Base-by-base conservation (phyloP, 2,329 filamentous ascomycete genomes). In the Paracamarosporium sp. region DNA sequence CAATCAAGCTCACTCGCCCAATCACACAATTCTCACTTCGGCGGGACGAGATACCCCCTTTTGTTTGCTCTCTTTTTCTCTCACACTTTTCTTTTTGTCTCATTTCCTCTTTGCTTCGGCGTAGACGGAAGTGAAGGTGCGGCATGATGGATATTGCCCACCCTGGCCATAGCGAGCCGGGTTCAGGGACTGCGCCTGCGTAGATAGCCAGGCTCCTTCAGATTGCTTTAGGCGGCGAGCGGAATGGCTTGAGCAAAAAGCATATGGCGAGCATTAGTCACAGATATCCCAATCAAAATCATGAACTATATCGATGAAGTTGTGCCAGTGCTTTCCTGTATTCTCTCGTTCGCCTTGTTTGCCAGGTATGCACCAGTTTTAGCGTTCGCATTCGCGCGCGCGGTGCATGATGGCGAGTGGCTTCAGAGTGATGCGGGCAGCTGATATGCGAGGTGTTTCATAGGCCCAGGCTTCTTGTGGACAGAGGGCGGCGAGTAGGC, bases 11-110 rank as follows among this genome's bases (percentile, higher is more conserved):
- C 69, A 66, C 69, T 73, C 71, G 67, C 68, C 56, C 50, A 61
- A 61, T 51, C 66, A 64, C 71, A 68, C 7, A n/a, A 20, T 60
- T 73, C 70, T 70, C 22, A 69, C 68, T 73, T 69, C 58, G 55
- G 68, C 67, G 73, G 71, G 69, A 66, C 69, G 69, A 73, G 64
- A 75, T 76, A 75, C 71, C 72, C 36, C 72, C n/a, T 74, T 71
- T 66, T 69, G 63, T 66, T 64, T 57, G 53, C 59, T 56, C 60
- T 22, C 30, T 8, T 5, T 35, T 17, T 11, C 30, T 40, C n/a
- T n/a, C 2, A 53, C 45, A 55, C 62, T 61, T 50, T 57, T 55
- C n/a, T 20, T 53, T 53, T 44, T 13, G 13, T 35, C 28, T 33
- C 15, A 28, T 22, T 9, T 35, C 48, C 40, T 36, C 20, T 28